Evolutionary conservation across 441 rosid genomes (phyloP), one percentile per base, ranked within the genome.

Genomic region (Theobroma grandiflorum): DNA sequence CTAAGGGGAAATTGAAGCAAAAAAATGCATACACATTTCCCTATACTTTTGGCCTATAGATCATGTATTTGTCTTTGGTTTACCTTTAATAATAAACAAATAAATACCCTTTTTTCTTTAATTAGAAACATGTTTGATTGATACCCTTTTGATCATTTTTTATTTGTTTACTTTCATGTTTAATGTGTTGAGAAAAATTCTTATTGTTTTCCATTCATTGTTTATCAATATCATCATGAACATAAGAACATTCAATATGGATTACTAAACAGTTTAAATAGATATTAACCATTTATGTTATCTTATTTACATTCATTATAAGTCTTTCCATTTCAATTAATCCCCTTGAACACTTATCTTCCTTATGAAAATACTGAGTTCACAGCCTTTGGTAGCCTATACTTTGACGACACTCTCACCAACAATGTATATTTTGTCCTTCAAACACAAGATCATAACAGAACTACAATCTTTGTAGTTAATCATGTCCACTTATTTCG

Each of bases 291-390:
- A 4, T 42, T 26, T 26, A 26, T 26, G 0, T 20, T 49, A 49
- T 14, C 59, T 73, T 11, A 59, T 49, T 68, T 45, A 22, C 72
- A 72, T 77, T 59, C 75, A 20, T 85, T 76, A 49, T 85, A 94
- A 96, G 98, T 94, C 18, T 87, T 85, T 81, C 90, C 97, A 45
- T 94, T 88, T 86, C 96, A 96, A 45, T 94, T 96, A 8, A 97
- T 94, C n/a, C 98, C 98, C 3, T 79, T 94, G 84, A 93, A 88
- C 85, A 94, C 98, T 0, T 94, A 94, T 89, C 98, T 94, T 76
- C 98, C 98, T 45, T 97, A 94, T 81, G 97, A 96, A 53, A 97
- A 94, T 83, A 94, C 93, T 81, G 97, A 94, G 82, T 86, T 95
- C 87, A 95, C 97, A 11, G 90, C 91, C 75, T 86, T 95, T 84